Evolutionary conservation across 768 basidiomycete species (phyloP).

Genomic region (Coprinopsis strossmayeri): DNA sequence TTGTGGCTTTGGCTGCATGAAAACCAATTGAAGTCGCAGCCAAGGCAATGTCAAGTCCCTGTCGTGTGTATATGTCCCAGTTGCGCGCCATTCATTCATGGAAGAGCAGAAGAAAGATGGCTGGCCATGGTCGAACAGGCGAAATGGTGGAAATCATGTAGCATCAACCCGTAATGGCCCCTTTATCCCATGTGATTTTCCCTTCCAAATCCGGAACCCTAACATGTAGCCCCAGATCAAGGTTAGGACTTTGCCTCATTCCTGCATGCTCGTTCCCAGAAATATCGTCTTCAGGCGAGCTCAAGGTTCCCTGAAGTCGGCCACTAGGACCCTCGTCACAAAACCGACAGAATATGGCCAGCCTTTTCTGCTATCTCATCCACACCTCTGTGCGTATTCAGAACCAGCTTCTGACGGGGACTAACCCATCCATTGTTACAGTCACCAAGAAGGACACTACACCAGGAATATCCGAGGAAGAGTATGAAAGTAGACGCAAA

Average conservation of each 20-base stretch:
- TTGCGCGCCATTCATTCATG: constrained; percentile 31
- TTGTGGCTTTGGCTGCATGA: constrained; percentile 57
- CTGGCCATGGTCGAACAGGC: too few relatives aligned
- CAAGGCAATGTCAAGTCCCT: constrained; percentile 63
- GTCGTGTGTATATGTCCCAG: constrained; percentile 48
- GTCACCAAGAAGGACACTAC: constrained; percentile 58
- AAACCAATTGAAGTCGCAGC: constrained; percentile 60
- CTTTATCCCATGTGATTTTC: too few relatives aligned
- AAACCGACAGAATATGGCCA: constrained; percentile 83
- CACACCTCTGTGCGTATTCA: constrained; percentile 58
- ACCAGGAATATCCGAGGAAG: constrained; percentile 68
- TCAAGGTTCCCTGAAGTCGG: background rate
- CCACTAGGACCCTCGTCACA: constrained; percentile 1
- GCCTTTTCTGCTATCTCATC: constrained; percentile 70
- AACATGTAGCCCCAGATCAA: background rate
- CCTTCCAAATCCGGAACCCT: too few relatives aligned
- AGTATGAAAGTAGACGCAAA: constrained; percentile 69
- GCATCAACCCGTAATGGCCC: too few relatives aligned
- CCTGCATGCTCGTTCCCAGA: background rate
- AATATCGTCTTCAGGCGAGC: background rate
- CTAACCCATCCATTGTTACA: background rate
- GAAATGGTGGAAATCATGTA: too few relatives aligned
- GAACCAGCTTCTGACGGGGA: background rate
- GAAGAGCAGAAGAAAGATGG: background rate
- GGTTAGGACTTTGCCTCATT: too few relatives aligned